A percentile compares a stretch with the other conserved stretches of the same genome.
phyloP scores from a whole-genome alignment of 306 rosid species.

The Adenanthera pavonina region DNA sequence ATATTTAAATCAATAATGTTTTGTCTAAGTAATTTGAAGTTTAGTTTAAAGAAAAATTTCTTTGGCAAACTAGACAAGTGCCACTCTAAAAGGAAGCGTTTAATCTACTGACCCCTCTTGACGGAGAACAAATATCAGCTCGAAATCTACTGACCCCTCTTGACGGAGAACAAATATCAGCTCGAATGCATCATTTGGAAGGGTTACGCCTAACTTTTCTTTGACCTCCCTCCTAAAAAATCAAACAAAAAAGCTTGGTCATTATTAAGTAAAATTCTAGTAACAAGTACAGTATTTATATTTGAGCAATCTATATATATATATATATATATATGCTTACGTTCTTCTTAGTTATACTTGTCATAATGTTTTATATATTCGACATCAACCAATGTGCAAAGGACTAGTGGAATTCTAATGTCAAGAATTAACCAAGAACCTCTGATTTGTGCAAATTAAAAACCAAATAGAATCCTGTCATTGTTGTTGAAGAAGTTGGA shows the following conservation, averaged over 20 bases:
- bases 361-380: neutral
- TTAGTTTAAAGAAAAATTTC: neutral
- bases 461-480: neutral
- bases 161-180: conserved; percentile 68
- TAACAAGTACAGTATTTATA: neutral
- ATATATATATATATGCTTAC: neutral
- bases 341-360: conserved; percentile 15
- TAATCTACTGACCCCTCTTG: conserved; percentile 70
- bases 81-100: neutral
- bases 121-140: conserved; percentile 69
- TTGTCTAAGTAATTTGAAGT: neutral
- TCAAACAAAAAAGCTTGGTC: conserved; percentile 27
- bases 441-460: neutral
- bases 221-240: conserved; percentile 87
- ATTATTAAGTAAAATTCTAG: conserved; percentile 5
- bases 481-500: neutral
- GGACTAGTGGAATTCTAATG: neutral
- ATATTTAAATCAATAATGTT: conserved; percentile 36
- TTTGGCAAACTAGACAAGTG: conserved; percentile 1
- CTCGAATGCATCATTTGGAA: conserved; percentile 90
- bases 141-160: conserved; percentile 94
- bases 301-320: too few relatives aligned
- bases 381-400: neutral
- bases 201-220: conserved; percentile 83
- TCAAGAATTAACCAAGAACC: neutral